Percentiles rank a stretch among this genome's conserved stretches.
Evolutionary conservation across 2,329 filamentous ascomycete species (phyloP).

Genomic region (Leptographium wingfieldii): DNA sequence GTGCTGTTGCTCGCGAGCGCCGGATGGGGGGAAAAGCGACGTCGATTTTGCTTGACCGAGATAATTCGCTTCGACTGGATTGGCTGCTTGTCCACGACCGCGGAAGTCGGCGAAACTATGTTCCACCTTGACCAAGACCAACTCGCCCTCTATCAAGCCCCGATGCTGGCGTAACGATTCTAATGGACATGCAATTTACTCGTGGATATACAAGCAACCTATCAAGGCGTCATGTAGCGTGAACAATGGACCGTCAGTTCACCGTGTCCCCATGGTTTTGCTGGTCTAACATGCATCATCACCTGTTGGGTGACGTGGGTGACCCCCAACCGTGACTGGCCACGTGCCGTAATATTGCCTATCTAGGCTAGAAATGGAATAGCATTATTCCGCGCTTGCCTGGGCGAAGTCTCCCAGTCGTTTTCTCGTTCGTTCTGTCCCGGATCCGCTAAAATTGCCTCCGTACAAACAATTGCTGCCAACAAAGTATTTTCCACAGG

Average conservation of each 20-base stretch:
- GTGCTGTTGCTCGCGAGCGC: not conserved
- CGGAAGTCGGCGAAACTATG: slow-evolving; percentile 2
- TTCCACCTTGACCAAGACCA: not conserved
- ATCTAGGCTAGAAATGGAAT: not conserved
- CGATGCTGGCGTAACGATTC: too few species aligned
- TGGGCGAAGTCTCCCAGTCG: not conserved
- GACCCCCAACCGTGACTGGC: slow-evolving; percentile 12
- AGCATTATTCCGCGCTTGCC: not conserved
- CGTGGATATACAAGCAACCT: not conserved
- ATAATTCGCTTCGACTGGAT: slow-evolving; percentile 11
- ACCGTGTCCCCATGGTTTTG: not conserved
- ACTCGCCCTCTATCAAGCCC: not conserved
- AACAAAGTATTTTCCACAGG: not conserved
- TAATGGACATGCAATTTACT: not conserved
- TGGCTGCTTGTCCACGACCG: not conserved
- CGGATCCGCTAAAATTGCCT: slow-evolving; percentile 1
- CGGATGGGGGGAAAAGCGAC: slow-evolving; percentile 1
- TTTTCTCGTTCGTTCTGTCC: slow-evolving; percentile 5
- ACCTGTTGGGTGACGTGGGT: not conserved
- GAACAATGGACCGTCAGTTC: not conserved
- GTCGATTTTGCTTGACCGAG: slow-evolving; percentile 8
- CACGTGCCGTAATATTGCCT: slow-evolving; percentile 8
- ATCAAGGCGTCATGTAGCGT: not conserved
- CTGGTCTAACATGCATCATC: not conserved
- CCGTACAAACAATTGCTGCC: not conserved